These are phyloP conservation scores for Lepraria neglecta DNA, from an alignment of 495 filamentous ascomycete species.

Conservation along the genomic window DNA sequence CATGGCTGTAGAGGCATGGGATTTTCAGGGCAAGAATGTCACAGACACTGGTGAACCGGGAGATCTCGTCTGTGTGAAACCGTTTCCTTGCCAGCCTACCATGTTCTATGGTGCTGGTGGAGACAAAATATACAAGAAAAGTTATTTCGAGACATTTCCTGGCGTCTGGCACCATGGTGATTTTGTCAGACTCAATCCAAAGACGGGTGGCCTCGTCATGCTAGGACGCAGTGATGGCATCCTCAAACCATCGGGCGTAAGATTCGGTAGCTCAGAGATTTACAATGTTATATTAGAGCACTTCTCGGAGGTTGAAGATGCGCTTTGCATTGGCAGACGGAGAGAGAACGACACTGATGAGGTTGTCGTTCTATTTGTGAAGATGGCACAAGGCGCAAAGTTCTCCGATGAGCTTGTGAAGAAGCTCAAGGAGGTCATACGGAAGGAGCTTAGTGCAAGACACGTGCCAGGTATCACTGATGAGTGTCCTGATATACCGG, in stretches of 20 bases:
- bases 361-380: slow-evolving; percentile 78
- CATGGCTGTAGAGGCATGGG: slow-evolving; percentile 79
- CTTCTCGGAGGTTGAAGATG: slow-evolving; percentile 73
- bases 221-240: slow-evolving; percentile 86
- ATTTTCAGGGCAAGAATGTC: slow-evolving; percentile 51
- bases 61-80: slow-evolving; percentile 81
- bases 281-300: slow-evolving; percentile 83
- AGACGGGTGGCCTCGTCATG: slow-evolving; percentile 76
- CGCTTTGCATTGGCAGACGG: slow-evolving; percentile 74
- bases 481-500: slow-evolving; percentile 72
- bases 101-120: slow-evolving; percentile 75
- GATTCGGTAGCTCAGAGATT: slow-evolving; percentile 86
- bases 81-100: slow-evolving; percentile 87
- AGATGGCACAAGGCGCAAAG: slow-evolving; percentile 51
- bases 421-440: slow-evolving; percentile 56
- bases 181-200: slow-evolving; percentile 69
- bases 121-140: slow-evolving; percentile 65
- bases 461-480: slow-evolving; percentile 83
- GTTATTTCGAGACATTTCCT: slow-evolving; percentile 81
- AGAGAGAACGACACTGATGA: slow-evolving; percentile 71
- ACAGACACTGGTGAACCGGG: slow-evolving; percentile 61
- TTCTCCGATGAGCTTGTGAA: slow-evolving; percentile 49
- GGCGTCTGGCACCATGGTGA: slow-evolving; percentile 92
- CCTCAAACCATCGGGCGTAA: slow-evolving; percentile 77
- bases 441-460: slow-evolving; percentile 70